Conservation (phyloP, 192 early-diverging fungal species). For the Gorgonomyces haynaldii region DNA sequence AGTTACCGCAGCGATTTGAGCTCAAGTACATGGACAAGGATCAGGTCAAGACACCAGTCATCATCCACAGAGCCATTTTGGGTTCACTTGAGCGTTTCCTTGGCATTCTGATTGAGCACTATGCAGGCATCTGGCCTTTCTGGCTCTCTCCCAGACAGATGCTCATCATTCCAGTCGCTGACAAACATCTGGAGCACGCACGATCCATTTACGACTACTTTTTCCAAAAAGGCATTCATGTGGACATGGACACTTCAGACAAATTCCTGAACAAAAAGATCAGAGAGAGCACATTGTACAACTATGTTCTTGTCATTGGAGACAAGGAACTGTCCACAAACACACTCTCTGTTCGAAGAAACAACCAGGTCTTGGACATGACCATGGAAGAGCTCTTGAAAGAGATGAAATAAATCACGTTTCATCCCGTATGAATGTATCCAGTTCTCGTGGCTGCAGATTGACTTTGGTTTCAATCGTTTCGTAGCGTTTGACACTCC, state of each 20-base stretch:
- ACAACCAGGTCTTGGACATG: slow-evolving; percentile 46
- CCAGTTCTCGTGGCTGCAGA: not conserved
- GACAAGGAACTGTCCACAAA: slow-evolving; percentile 58
- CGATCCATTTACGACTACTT: not conserved
- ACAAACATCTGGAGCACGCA: slow-evolving; percentile 29
- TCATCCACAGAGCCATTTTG: slow-evolving; percentile 88
- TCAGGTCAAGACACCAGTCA: slow-evolving; percentile 61
- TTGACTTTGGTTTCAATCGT: slow-evolving; percentile 2
- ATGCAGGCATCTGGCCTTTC: slow-evolving; percentile 84
- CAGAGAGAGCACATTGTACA: slow-evolving; percentile 74
- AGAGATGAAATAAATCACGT: no score
- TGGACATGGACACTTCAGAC: slow-evolving; percentile 65
- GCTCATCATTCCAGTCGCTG: slow-evolving; percentile 66
- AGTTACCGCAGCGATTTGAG: slow-evolving; percentile 75
- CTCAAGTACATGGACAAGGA: slow-evolving; percentile 60
- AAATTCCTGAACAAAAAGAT: slow-evolving; percentile 64
- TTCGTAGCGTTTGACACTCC: slow-evolving; percentile 11
- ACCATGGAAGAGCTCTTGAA: slow-evolving; percentile 35
- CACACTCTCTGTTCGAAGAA: slow-evolving; percentile 70
- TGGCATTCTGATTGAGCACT: slow-evolving; percentile 91
- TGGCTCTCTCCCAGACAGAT: slow-evolving; percentile 89
- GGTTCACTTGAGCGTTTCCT: slow-evolving; percentile 89
- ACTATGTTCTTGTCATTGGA: slow-evolving; percentile 79
- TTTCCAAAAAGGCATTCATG: slow-evolving; percentile 47
- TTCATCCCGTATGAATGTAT: not conserved